Evolutionary conservation across 1,284 basidiomycete genomes (phyloP).

Genomic region (Papiliotrema laurentii): DNA sequence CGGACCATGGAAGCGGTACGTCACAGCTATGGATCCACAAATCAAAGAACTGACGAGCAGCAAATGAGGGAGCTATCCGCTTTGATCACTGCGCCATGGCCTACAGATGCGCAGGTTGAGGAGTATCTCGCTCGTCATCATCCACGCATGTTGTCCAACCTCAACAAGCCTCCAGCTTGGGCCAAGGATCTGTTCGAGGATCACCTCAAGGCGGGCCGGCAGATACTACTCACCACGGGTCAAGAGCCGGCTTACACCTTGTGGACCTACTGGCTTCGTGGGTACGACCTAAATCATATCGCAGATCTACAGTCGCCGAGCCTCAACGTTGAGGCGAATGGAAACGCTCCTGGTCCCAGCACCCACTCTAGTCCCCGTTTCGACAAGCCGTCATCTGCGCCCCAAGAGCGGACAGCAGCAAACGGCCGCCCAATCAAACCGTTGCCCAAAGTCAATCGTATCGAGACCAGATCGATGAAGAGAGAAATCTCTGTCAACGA

Average conservation of each 20-base stretch:
- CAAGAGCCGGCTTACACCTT: background rate
- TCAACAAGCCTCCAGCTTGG: background rate
- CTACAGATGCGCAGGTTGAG: background rate
- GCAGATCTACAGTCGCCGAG: background rate
- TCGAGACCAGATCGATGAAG: too few relatives aligned
- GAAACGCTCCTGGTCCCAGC: too few relatives aligned
- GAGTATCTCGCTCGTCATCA: background rate
- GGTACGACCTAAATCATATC: constrained; percentile 14
- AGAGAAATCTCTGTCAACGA: background rate
- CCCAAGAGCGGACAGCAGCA: too few relatives aligned
- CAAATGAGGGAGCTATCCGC: background rate
- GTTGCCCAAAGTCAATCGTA: too few relatives aligned
- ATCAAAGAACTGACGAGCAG: background rate
- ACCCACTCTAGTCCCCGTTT: too few relatives aligned
- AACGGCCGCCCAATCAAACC: too few relatives aligned
- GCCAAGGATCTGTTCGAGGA: background rate
- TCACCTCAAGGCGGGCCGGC: constrained; percentile 21
- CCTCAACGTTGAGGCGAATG: background rate
- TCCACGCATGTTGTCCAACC: constrained; percentile 6
- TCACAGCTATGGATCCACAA: background rate
- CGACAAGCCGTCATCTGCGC: too few relatives aligned
- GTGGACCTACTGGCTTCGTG: constrained; percentile 18
- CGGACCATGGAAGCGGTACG: background rate
- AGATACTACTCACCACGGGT: constrained; percentile 7
- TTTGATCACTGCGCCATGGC: background rate